phyloP scores from a whole-genome alignment of 306 rosid genomes.

The Ceratonia siliqua region DNA sequence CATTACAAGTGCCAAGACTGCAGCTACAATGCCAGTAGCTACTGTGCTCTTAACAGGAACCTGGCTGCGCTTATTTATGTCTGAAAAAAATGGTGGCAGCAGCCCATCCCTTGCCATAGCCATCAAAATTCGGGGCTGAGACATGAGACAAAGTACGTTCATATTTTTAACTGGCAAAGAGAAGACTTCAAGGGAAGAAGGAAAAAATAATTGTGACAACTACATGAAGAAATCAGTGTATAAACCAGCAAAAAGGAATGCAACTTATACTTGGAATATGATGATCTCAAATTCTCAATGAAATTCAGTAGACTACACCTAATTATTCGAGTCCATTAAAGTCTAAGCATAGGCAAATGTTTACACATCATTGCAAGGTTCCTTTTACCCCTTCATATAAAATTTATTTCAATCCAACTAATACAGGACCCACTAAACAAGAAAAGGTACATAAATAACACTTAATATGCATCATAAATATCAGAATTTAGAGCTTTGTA shows the following conservation, averaged over 20 bases:
- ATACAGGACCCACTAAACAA: background rate
- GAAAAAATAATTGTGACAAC: background rate
- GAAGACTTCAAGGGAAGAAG: background rate
- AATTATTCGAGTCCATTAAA: background rate
- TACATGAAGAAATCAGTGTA: background rate
- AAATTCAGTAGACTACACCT: background rate
- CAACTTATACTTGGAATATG: background rate
- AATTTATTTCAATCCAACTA: background rate
- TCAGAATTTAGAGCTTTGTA: background rate
- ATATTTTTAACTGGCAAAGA: background rate
- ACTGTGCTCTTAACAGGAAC: constrained; percentile 58
- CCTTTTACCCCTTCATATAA: background rate
- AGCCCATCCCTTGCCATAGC: constrained; percentile 58
- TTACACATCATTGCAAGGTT: background rate
- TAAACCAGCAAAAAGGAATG: background rate
- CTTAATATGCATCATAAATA: background rate
- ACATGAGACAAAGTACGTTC: constrained; percentile 12
- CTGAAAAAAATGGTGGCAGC: constrained; percentile 50
- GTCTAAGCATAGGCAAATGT: background rate
- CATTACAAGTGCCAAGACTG: constrained; percentile 73
- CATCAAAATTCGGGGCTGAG: constrained; percentile 58
- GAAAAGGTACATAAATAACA: background rate
- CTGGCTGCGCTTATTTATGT: constrained; percentile 36
- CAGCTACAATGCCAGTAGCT: constrained; percentile 72
- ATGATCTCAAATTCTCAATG: background rate